Percentiles rank a stretch among this genome's conserved stretches.
Conservation (phyloP, 176 grass and related monocot genomes). For the Bothriochloa decipiens region DNA sequence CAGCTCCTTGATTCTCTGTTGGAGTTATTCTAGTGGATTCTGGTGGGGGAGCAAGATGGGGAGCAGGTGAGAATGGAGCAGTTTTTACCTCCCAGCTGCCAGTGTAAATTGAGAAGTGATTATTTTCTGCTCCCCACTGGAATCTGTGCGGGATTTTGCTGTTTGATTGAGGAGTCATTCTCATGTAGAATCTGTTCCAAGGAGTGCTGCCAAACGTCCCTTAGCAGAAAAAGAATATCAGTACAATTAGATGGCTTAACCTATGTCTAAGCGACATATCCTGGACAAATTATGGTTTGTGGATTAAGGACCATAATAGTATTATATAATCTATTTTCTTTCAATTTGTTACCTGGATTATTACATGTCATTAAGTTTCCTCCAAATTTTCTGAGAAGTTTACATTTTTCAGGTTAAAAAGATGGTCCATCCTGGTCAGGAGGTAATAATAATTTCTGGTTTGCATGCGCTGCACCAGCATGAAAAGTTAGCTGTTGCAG, state of each 20-base stretch:
- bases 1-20: background rate
- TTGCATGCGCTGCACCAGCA: constrained; percentile 90
- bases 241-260: constrained; percentile 14
- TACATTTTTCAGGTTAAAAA: constrained; percentile 77
- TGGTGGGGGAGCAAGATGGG: background rate
- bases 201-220: background rate
- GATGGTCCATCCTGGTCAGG: constrained; percentile 87
- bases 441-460: constrained; percentile 92
- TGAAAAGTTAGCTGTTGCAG: constrained; percentile 91
- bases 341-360: constrained; percentile 14
- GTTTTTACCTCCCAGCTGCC: background rate
- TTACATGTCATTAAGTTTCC: constrained; percentile 13
- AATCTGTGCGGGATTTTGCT: background rate
- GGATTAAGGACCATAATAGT: background rate
- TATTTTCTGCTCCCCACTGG: background rate
- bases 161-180: background rate
- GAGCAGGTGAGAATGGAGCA: background rate
- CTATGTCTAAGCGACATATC: background rate
- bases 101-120: background rate
- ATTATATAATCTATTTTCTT: constrained; percentile 22
- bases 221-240: constrained; percentile 25
- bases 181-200: background rate
- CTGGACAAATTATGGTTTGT: constrained; percentile 14
- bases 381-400: constrained; percentile 22
- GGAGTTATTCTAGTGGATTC: background rate